Conservation (phyloP, 1,284 basidiomycete genomes). For the Rhodotorula sp. region DNA sequence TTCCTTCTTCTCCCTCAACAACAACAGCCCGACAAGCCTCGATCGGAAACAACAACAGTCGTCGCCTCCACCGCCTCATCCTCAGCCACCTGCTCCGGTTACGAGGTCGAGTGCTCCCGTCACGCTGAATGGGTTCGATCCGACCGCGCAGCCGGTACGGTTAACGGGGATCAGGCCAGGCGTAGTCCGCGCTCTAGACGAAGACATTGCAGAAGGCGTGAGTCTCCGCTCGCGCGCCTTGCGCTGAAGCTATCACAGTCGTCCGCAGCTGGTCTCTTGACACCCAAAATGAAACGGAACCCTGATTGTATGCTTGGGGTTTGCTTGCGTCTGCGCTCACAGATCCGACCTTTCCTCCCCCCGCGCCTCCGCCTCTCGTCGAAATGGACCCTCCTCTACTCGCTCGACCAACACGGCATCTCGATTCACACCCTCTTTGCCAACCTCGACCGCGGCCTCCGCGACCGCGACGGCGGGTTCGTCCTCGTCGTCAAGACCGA, state of each 20-base stretch:
- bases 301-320: no score
- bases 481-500: conserved; percentile 64
- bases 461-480: conserved; percentile 51
- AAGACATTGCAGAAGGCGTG: conserved; percentile 36
- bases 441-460: conserved; percentile 53
- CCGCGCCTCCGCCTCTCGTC: conserved; percentile 73
- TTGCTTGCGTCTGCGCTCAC: not conserved
- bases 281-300: no score
- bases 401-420: conserved; percentile 91
- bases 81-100: not conserved
- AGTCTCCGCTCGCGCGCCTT: not conserved
- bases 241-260: no score
- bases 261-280: no score
- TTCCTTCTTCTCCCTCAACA: conserved; percentile 4
- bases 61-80: not conserved
- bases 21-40: not conserved
- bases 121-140: conserved; percentile 8
- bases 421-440: conserved; percentile 83
- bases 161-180: conserved; percentile 21
- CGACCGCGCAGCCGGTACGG: conserved; percentile 30
- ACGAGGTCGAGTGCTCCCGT: not conserved
- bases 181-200: conserved; percentile 21
- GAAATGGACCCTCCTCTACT: conserved; percentile 86
- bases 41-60: not conserved
- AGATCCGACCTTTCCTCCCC: conserved; percentile 59